Conservation (phyloP, 345 rosid genomes). For the Fremontodendron californicum region DNA sequence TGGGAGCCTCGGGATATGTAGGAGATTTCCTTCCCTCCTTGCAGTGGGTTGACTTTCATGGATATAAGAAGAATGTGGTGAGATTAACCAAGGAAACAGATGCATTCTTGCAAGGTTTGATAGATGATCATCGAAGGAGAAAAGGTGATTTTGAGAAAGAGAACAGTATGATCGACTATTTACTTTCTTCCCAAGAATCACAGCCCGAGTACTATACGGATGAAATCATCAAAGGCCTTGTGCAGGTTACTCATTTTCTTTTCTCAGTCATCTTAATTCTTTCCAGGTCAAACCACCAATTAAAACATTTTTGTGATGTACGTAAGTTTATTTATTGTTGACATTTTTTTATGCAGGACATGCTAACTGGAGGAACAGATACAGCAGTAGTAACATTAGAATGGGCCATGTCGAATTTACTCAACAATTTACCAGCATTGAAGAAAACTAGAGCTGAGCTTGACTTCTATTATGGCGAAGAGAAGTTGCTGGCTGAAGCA, state of each 20-base stretch:
- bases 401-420: no score
- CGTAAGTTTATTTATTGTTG: no score
- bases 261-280: neutral
- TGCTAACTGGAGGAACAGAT: no score
- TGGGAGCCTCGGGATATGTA: slow-evolving; percentile 17
- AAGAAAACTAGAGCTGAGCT: no score
- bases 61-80: slow-evolving; percentile 17
- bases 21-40: slow-evolving; percentile 31
- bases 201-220: slow-evolving; percentile 25
- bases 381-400: no score
- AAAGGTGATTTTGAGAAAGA: neutral
- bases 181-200: slow-evolving; percentile 34
- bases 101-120: slow-evolving; percentile 26
- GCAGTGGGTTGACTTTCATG: neutral
- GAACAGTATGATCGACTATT: slow-evolving; percentile 29
- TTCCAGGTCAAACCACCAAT: no score
- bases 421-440: no score
- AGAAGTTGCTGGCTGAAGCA: no score
- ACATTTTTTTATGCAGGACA: no score
- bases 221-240: slow-evolving; percentile 15
- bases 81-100: slow-evolving; percentile 22
- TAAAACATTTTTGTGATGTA: no score
- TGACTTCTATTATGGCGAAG: no score
- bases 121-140: slow-evolving; percentile 23
- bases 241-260: slow-evolving; percentile 8